Evolutionary conservation across 2,329 filamentous ascomycete species (phyloP), one percentile per base, ranked within the genome.

Genomic region (Aspergillus tanneri): DNA sequence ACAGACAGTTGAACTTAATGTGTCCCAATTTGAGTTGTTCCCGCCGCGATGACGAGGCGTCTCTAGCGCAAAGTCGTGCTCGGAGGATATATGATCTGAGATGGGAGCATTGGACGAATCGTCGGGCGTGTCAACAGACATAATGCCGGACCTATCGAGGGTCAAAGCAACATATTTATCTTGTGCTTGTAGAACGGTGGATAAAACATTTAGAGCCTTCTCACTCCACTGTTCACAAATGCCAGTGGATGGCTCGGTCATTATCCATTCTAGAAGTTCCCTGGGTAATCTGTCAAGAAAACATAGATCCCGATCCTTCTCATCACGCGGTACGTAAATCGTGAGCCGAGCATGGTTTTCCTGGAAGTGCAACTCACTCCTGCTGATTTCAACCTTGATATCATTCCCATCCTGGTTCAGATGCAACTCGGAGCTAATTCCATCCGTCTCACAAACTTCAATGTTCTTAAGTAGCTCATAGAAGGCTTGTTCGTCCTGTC

Each of bases 181-280:
- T 7, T 34, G 12, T 5, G 43, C 39, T 7, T 50, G 47, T n/a
- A 53, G 21, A 11, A 53, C 8, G 3, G 8, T 50, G 4, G 19
- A 11, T 1, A 53, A 28, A 14, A 32, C 37, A 16, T 38, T 39
- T 10, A 50, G 10, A 21, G 40, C 40, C 28, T 7, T 44, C 9
- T 45, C 47, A 25, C 8, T 18, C 18, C 45, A 39, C 6, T 28
- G 28, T 9, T 47, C 35, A 19, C 11, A 30, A n/a, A 50, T 50
- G 12, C 34, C 18, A 16, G 50, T 53, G 3, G 16, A 25, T 9
- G 50, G 50, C 3, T 53, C 41, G 3, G 40, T 47, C 47, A 50
- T 44, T 23, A 53, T 45, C 50, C 50, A 53, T 30, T 53, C 40
- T n/a, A 53, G 23, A 21, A 53, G 43, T 14, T 34, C 35, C 14